Evolutionary conservation across 345 rosid genomes (phyloP), one percentile per base, ranked within the genome.

Genomic region (Laguncularia racemosa): DNA sequence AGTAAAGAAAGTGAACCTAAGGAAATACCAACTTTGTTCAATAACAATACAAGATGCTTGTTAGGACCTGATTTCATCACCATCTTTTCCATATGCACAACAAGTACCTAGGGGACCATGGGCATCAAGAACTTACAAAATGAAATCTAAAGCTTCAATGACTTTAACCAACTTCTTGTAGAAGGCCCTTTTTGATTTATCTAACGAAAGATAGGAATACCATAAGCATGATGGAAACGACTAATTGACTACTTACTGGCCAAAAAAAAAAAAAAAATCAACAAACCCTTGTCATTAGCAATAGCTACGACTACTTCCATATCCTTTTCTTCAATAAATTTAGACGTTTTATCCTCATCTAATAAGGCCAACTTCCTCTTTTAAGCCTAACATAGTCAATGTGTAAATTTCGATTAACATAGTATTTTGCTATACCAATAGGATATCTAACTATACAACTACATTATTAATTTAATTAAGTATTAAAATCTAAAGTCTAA

Each of bases 91-190:
- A 93, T 87, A 54, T 87, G 75, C 71, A 70, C 99, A 89, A 13
- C 97, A 90, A 16, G 95, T 89, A 44, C 99, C 95, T 28, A 87
- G 78, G 20, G 99, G 97, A 71, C 89, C 99, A 46, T 96, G 78
- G 0, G 96, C 95, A 76, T 93, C 97, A 52, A 93, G 85, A 69
- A 93, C 92, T 80, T 93, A 97, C 72, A 93, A 48, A 68, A 89
- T 87, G 69, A 93, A 96, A 78, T 93, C 97, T 6, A 96, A 89
- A 61, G 74, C 76, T 67, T 89, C 99, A 57, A 89, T 77, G 33
- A 93, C 99, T 66, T 85, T 93, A 56, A 74, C 96, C 82, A 93
- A 71, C 70, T 89, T 97, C 85, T 87, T 93, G 68, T 89, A 93
- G 77, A 93, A 93, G 64, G 85, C 95, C 73, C 85, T 82, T 43